Conservation (phyloP, 2,329 filamentous ascomycete species). For the Diaporthe vexans region DNA sequence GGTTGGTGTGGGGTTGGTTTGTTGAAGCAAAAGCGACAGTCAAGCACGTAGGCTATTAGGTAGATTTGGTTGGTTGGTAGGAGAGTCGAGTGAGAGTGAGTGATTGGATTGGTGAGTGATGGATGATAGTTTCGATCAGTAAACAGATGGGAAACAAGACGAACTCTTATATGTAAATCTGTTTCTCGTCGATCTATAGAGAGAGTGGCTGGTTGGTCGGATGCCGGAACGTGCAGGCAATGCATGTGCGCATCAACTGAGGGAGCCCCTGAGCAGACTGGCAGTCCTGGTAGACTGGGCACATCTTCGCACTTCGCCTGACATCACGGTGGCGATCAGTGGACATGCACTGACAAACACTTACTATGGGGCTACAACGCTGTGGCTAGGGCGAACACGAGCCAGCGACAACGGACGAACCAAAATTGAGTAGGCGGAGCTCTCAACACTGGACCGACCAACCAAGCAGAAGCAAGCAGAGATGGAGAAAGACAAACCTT, state of each 20-base stretch:
- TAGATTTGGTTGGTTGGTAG: neutral
- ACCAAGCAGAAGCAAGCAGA: neutral
- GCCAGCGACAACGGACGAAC: constrained; percentile 7
- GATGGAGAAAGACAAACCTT: constrained; percentile 22
- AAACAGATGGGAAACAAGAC: constrained; percentile 7
- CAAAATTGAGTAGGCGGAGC: constrained; percentile 25
- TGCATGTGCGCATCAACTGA: constrained; percentile 10
- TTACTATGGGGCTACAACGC: constrained; percentile 16
- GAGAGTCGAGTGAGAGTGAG: constrained; percentile 13
- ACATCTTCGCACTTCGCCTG: constrained; percentile 30
- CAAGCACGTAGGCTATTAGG: constrained; percentile 12
- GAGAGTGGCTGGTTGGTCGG: neutral
- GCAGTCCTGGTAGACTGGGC: neutral
- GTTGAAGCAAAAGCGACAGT: constrained; percentile 9
- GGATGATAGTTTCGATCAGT: neutral
- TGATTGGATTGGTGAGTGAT: constrained; percentile 23
- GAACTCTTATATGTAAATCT: constrained; percentile 22
- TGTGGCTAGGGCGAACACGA: constrained; percentile 22
- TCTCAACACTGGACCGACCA: constrained; percentile 2
- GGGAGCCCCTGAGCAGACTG: constrained; percentile 25
- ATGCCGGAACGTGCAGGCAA: neutral
- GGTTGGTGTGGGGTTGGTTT: neutral
- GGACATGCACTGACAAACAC: constrained; percentile 30
- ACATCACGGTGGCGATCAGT: constrained; percentile 35
- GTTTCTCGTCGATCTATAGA: neutral